Evolutionary conservation across 73 alveolate species (phyloP).

Genomic region (Paramecium tetraurelia): DNA sequence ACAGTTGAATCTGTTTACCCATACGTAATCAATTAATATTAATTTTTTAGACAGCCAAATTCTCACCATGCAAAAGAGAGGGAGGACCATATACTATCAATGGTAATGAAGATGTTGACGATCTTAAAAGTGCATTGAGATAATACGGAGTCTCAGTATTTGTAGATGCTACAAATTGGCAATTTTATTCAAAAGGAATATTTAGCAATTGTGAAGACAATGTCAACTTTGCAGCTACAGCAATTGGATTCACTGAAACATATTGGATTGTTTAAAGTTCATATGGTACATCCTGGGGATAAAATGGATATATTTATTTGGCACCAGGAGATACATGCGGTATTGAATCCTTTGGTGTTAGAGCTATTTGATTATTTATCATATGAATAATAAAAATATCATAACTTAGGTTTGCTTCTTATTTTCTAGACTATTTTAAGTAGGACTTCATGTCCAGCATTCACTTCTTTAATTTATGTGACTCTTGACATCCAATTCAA

Average conservation of each 20-base stretch:
- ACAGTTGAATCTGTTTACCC: conserved; percentile 32
- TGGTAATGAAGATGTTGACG: conserved; percentile 23
- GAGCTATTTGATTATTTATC: neutral
- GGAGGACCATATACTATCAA: conserved; percentile 6
- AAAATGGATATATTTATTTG: neutral
- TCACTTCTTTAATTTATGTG: neutral
- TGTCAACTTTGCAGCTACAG: neutral
- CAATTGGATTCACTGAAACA: neutral
- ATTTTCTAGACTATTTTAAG: neutral
- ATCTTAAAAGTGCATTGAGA: neutral
- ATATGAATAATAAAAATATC: neutral
- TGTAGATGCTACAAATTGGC: conserved; percentile 44
- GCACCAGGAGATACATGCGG: conserved; percentile 52
- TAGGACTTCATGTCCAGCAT: neutral
- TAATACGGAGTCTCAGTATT: neutral
- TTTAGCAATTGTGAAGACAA: conserved; percentile 6
- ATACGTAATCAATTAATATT: conserved; percentile 26
- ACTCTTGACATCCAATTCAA: conserved; percentile 54
- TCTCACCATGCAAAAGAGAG: conserved; percentile 40
- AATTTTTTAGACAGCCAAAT: neutral
- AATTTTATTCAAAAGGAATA: conserved; percentile 20
- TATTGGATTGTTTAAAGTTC: conserved; percentile 30
- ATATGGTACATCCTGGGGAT: conserved; percentile 42
- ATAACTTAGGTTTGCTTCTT: neutral
- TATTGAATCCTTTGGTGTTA: neutral